phyloP scores from a whole-genome alignment of 108 stramenopile species.

The Asterionellopsis glacialis region DNA sequence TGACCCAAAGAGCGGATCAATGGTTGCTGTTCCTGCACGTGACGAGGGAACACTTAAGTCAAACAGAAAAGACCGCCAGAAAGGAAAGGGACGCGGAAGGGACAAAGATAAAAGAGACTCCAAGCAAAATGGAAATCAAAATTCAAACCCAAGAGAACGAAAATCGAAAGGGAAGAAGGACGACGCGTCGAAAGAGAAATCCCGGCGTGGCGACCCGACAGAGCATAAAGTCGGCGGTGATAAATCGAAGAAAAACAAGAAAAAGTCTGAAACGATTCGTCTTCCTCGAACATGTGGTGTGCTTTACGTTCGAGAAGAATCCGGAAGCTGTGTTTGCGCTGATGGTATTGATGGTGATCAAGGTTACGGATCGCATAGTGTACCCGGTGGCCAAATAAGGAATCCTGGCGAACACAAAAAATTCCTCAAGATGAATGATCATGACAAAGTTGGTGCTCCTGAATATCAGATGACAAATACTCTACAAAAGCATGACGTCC shows the following conservation, averaged over 20 bases:
- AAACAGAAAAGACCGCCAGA: conserved; percentile 12
- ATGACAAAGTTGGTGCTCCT: conserved; percentile 11
- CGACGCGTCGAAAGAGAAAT: conserved; percentile 15
- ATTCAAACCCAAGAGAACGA: conserved; percentile 6
- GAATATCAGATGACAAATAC: neutral
- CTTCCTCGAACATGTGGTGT: conserved; percentile 80
- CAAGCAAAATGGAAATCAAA: too few relatives aligned
- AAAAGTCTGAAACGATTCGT: conserved; percentile 5
- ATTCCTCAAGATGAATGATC: conserved; percentile 19
- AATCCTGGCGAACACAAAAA: conserved; percentile 59
- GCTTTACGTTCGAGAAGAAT: conserved; percentile 59
- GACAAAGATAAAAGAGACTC: conserved; percentile 7
- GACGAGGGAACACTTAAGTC: conserved; percentile 19
- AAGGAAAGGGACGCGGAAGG: conserved; percentile 20
- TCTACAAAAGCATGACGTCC: neutral
- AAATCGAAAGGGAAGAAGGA: conserved; percentile 21
- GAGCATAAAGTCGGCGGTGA: conserved; percentile 9
- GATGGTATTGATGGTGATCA: conserved; percentile 81
- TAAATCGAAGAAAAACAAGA: neutral
- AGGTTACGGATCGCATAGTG: conserved; percentile 78
- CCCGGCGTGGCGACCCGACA: conserved; percentile 9
- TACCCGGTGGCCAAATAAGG: conserved; percentile 71
- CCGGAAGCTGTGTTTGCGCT: conserved; percentile 54
- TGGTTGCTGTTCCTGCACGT: conserved; percentile 60
- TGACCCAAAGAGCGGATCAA: conserved; percentile 84